Evolutionary conservation across 2,329 filamentous ascomycete genomes (phyloP).

Genomic region (Alternaria metachromatica): DNA sequence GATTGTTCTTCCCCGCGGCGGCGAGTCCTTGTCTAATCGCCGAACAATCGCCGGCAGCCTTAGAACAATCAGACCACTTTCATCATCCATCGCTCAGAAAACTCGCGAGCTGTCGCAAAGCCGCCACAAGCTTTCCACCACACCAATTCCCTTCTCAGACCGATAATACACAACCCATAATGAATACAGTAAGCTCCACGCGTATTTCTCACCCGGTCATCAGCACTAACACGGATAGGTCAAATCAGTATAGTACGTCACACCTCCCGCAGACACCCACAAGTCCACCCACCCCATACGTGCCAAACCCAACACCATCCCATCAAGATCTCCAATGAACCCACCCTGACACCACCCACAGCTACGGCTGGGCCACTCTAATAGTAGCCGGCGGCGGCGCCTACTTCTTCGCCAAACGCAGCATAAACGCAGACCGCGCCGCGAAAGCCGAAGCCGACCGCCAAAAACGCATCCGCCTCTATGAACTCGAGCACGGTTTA

Average conservation of each 20-base stretch:
- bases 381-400: slow-evolving; percentile 85
- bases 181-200: slow-evolving; percentile 59
- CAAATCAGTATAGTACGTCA: slow-evolving; percentile 64
- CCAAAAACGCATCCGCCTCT: slow-evolving; percentile 39
- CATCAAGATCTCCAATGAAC: neutral
- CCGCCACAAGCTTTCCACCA: slow-evolving; percentile 5
- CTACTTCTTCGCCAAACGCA: slow-evolving; percentile 94
- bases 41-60: slow-evolving; percentile 18
- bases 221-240: slow-evolving; percentile 49
- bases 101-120: slow-evolving; percentile 15
- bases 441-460: slow-evolving; percentile 65
- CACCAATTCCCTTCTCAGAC: neutral
- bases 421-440: slow-evolving; percentile 90
- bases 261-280: neutral
- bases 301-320: neutral
- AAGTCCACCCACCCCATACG: neutral
- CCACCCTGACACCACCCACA: slow-evolving; percentile 47
- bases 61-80: slow-evolving; percentile 41
- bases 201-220: neutral
- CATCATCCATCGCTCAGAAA: slow-evolving; percentile 27
- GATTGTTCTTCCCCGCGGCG: neutral
- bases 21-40: neutral
- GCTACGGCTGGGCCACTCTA: slow-evolving; percentile 90
- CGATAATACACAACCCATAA: slow-evolving; percentile 30
- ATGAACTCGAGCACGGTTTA: slow-evolving; percentile 39